Percentiles rank a stretch among this genome's conserved stretches.
These are phyloP conservation scores for Cyberlindnera euphorbiae DNA, from an alignment of 805 yeast species.

Conservation along the genomic window DNA sequence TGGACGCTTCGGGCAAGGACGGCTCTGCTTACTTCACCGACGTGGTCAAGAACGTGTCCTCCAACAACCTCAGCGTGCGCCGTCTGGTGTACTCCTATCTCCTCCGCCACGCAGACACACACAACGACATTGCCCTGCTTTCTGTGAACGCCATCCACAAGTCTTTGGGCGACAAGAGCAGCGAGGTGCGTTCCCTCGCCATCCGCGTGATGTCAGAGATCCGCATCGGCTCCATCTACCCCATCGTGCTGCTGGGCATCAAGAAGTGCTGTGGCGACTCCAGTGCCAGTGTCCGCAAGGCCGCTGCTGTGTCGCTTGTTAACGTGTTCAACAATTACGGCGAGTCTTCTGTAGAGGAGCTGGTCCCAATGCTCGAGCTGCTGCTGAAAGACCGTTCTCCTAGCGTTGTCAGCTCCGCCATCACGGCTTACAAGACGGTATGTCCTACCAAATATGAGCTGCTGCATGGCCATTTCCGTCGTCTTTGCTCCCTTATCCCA, in stretches of 20 bases:
- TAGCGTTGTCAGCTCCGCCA: constrained; percentile 64
- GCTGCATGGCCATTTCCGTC: constrained; percentile 66
- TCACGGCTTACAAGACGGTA: constrained; percentile 50
- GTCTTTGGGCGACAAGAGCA: constrained; percentile 63
- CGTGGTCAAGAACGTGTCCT: constrained; percentile 82
- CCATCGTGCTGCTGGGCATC: constrained; percentile 70
- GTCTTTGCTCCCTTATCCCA: constrained; percentile 42
- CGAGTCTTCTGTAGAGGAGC: constrained; percentile 42
- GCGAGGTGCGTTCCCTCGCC: constrained; percentile 65
- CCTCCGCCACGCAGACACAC: constrained; percentile 69
- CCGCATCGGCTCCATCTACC: constrained; percentile 72
- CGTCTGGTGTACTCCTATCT: constrained; percentile 75
- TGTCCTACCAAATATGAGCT: constrained; percentile 56
- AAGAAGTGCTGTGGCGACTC: constrained; percentile 65
- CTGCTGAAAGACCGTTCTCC: constrained; percentile 64
- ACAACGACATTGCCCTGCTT: constrained; percentile 85
- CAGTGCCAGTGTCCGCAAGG: constrained; percentile 72
- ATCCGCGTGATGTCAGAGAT: constrained; percentile 81
- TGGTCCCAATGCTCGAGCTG: constrained; percentile 43
- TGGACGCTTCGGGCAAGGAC: constrained; percentile 37
- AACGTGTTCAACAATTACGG: constrained; percentile 45
- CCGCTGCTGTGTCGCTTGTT: constrained; percentile 71
- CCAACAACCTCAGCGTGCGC: constrained; percentile 57
- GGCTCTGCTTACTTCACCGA: constrained; percentile 61
- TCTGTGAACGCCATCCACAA: constrained; percentile 91